Conservation (phyloP, 805 yeast species). For the Soucietia sequanensis region DNA sequence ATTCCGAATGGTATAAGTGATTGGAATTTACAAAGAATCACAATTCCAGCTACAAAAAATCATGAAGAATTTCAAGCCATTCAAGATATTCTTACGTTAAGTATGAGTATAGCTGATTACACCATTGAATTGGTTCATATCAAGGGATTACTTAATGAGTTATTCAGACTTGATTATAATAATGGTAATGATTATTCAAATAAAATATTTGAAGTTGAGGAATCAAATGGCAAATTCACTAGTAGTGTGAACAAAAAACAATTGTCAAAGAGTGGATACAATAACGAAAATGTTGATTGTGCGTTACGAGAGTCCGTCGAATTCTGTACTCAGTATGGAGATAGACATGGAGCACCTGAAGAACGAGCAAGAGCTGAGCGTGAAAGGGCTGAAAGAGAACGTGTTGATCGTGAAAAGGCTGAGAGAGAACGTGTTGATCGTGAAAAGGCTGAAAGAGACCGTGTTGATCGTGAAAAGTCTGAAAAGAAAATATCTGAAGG, state of each 20-base stretch:
- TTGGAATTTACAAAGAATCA: constrained; percentile 18
- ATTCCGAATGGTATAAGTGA: constrained; percentile 36
- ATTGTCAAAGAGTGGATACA: constrained; percentile 13
- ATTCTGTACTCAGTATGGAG: constrained; percentile 30
- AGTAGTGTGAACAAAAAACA: not conserved
- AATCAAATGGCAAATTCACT: constrained; percentile 2
- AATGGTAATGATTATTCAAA: not conserved
- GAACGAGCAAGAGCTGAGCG: no score
- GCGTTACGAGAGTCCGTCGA: constrained; percentile 23
- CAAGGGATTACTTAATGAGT: constrained; percentile 26
- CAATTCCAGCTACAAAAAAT: constrained; percentile 2
- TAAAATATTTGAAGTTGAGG: not conserved
- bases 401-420: no score
- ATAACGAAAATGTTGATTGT: constrained; percentile 27
- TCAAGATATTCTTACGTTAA: constrained; percentile 29
- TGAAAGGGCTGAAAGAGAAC: no score
- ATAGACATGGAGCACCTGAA: constrained; percentile 3
- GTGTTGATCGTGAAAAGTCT: no score
- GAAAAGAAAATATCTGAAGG: no score
- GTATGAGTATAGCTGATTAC: constrained; percentile 36
- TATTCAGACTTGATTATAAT: constrained; percentile 12
- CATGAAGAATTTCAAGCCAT: constrained; percentile 4
- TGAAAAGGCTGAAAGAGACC: no score
- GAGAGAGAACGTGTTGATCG: no score
- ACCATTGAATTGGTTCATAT: constrained; percentile 36